These are phyloP conservation scores for Phialophora tarda DNA, from an alignment of 2,329 filamentous ascomycete species.

Conservation along the genomic window DNA sequence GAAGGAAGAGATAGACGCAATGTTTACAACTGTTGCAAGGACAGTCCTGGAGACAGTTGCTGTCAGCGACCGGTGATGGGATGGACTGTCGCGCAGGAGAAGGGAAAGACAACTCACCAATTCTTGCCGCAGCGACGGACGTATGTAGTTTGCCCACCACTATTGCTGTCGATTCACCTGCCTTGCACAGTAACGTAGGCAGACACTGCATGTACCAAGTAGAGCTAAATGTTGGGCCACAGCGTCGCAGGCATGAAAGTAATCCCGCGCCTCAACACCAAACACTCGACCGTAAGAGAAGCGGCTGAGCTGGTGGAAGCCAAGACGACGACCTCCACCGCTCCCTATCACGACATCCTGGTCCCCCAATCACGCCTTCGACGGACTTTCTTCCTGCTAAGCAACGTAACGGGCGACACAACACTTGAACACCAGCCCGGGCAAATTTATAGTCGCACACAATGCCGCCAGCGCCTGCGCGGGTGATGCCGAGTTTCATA, in stretches of 20 bases:
- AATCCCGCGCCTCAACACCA: background rate
- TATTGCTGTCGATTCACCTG: background rate
- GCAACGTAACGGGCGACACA: background rate
- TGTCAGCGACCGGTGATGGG: background rate
- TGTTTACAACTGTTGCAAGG: background rate
- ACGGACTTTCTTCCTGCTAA: constrained; percentile 13
- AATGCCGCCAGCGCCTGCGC: background rate
- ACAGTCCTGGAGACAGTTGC: background rate
- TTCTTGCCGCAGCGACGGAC: background rate
- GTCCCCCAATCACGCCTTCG: constrained; percentile 13
- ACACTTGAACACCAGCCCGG: constrained; percentile 1
- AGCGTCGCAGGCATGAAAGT: background rate
- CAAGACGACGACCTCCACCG: background rate
- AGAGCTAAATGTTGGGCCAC: background rate
- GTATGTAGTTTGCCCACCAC: background rate
- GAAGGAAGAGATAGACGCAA: background rate
- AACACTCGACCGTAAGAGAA: background rate
- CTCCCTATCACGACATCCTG: background rate
- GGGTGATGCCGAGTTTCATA: background rate
- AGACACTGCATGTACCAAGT: too few species aligned
- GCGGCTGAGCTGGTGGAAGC: background rate
- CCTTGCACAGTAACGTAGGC: background rate
- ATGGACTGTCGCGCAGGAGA: background rate
- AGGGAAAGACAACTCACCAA: background rate
- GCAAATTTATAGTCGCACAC: background rate